Percentiles rank a stretch among this genome's conserved stretches.
These are phyloP conservation scores for Talaromyces sp. DNA, from an alignment of 2,329 filamentous ascomycete species.

Conservation along the genomic window DNA sequence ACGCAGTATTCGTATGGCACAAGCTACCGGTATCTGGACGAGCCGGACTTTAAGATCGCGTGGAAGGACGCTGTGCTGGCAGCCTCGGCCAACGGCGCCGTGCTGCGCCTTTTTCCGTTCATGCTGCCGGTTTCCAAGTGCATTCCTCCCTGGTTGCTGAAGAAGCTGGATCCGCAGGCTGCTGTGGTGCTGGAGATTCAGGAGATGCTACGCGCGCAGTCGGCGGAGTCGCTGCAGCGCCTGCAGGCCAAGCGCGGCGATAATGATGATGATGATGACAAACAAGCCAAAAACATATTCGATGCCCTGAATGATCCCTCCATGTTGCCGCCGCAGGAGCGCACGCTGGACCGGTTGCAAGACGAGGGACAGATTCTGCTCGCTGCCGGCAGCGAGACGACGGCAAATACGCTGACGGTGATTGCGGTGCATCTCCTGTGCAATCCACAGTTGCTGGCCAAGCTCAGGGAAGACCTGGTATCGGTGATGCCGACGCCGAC, in stretches of 20 bases:
- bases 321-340: slow-evolving; percentile 31
- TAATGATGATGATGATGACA: not conserved
- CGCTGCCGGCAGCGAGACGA: slow-evolving; percentile 33
- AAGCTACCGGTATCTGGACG: slow-evolving; percentile 25
- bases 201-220: slow-evolving; percentile 15
- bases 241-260: slow-evolving; percentile 15
- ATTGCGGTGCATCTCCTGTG: slow-evolving; percentile 26
- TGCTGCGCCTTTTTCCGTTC: not conserved
- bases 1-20: slow-evolving; percentile 35
- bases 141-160: slow-evolving; percentile 13
- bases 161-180: slow-evolving; percentile 2
- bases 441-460: slow-evolving; percentile 14
- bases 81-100: not conserved
- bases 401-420: slow-evolving; percentile 24
- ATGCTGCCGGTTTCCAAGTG: not conserved
- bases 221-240: slow-evolving; percentile 29
- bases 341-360: slow-evolving; percentile 24
- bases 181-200: slow-evolving; percentile 7
- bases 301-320: slow-evolving; percentile 27
- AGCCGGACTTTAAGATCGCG: slow-evolving; percentile 20
- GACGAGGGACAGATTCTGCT: slow-evolving; percentile 28
- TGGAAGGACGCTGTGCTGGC: slow-evolving; percentile 20
- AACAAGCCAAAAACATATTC: slow-evolving; percentile 19
- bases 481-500: slow-evolving; percentile 23
- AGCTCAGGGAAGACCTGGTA: slow-evolving; percentile 23